Conservation (phyloP, 768 basidiomycete genomes). For the Suillus subaureus region DNA sequence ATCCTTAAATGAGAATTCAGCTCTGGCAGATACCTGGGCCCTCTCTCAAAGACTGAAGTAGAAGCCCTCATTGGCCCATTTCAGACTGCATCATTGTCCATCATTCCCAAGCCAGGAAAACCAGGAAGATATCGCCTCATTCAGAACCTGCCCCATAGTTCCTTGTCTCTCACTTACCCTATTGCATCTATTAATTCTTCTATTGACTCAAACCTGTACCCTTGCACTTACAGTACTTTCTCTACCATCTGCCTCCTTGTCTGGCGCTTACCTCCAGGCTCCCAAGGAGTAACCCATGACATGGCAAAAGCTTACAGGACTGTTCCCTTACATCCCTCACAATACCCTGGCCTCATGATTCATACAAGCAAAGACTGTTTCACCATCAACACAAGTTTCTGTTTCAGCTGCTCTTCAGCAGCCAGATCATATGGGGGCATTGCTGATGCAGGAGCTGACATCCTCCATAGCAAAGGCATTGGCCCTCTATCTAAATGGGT, state of each 20-base stretch:
- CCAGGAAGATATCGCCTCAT: slow-evolving; percentile 35
- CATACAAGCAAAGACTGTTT: slow-evolving; percentile 15
- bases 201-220: too few species aligned
- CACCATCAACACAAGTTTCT: slow-evolving; percentile 27
- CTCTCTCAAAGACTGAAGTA: background rate
- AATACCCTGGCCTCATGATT: too few species aligned
- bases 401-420: slow-evolving; percentile 26
- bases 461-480: background rate
- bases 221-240: background rate
- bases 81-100: slow-evolving; percentile 17
- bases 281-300: too few species aligned
- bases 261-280: too few species aligned
- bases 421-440: slow-evolving; percentile 29
- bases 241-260: too few species aligned
- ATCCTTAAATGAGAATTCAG: background rate
- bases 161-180: too few species aligned
- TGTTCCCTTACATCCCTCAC: too few species aligned
- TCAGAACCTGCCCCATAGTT: slow-evolving; percentile 36
- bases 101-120: slow-evolving; percentile 39
- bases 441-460: slow-evolving; percentile 20
- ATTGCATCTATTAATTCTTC: too few species aligned
- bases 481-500: slow-evolving; percentile 29
- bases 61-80: slow-evolving; percentile 22
- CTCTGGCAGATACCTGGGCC: background rate
- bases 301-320: too few species aligned